phyloP scores from a whole-genome alignment of 2,329 filamentous ascomycete genomes.

The Claviceps arundinis region DNA sequence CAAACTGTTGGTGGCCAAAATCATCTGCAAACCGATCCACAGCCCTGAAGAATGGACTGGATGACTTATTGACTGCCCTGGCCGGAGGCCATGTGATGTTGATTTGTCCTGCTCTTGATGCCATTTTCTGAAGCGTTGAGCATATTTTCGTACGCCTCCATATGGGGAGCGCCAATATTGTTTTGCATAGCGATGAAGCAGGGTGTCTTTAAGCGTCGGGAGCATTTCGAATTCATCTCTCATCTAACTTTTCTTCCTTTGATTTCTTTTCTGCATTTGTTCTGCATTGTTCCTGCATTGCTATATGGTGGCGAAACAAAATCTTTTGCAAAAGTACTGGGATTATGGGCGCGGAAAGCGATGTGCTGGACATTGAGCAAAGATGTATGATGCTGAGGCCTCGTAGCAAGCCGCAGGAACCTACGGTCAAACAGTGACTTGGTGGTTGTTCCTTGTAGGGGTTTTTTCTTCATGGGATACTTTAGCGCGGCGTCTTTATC shows the following conservation, averaged over 20 bases:
- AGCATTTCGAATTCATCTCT: too few species aligned
- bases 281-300: too few species aligned
- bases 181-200: background rate
- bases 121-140: too few species aligned
- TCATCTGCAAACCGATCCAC: background rate
- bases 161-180: background rate
- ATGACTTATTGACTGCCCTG: background rate
- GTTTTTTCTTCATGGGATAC: background rate
- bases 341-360: background rate
- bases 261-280: background rate
- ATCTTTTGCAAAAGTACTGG: background rate
- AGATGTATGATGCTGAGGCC: background rate
- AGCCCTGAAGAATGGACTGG: background rate
- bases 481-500: background rate
- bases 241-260: background rate
- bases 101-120: too few species aligned
- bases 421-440: background rate
- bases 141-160: too few species aligned
- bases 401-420: too few species aligned
- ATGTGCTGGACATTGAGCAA: background rate
- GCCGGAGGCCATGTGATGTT: too few species aligned
- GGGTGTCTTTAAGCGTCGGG: background rate
- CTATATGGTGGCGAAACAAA: background rate
- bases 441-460: background rate
- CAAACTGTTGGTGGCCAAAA: background rate